A percentile compares a stretch with the other conserved stretches of the same genome.
Conservation (phyloP, 768 basidiomycete genomes). For the Scleroderma bovista region DNA sequence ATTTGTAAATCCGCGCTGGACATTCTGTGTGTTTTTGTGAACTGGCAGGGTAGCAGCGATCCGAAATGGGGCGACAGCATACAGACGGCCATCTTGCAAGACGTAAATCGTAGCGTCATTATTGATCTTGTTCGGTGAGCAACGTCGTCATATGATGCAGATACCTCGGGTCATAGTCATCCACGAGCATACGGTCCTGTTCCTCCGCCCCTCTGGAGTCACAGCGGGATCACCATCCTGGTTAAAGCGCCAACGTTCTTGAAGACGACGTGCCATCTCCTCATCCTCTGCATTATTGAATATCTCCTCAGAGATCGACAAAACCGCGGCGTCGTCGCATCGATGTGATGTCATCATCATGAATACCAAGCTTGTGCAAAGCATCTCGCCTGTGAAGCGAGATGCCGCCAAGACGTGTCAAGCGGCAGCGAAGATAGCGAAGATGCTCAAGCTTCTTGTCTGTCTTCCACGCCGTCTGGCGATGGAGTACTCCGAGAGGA, state of each 20-base stretch:
- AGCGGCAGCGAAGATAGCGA: constrained; percentile 55
- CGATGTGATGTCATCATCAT: constrained; percentile 1
- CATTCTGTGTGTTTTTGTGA: constrained; percentile 21
- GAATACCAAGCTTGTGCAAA: constrained; percentile 20
- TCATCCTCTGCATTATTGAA: constrained; percentile 29
- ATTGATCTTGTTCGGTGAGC: constrained; percentile 50
- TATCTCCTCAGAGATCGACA: constrained; percentile 19
- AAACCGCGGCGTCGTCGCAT: constrained; percentile 9
- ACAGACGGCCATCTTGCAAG: constrained; percentile 45
- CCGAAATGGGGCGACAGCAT: constrained; percentile 45
- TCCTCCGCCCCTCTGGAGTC: constrained; percentile 62
- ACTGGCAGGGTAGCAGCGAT: constrained; percentile 26
- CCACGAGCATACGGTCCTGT: constrained; percentile 60
- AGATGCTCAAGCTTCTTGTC: constrained; percentile 20
- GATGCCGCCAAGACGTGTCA: constrained; percentile 78
- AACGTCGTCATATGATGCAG: constrained; percentile 52
- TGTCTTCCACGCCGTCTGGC: constrained; percentile 14
- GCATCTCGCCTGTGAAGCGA: constrained; percentile 65
- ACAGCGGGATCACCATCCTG: constrained; percentile 52
- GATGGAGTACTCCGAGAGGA: constrained; percentile 29
- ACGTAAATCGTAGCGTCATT: constrained; percentile 47
- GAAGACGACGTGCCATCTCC: constrained; percentile 39
- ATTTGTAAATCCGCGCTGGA: constrained; percentile 16
- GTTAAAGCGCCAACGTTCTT: constrained; percentile 68
- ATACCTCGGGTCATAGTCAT: constrained; percentile 63